Conservation (phyloP, 2,329 filamentous ascomycete species). For the Metarhizium album region DNA sequence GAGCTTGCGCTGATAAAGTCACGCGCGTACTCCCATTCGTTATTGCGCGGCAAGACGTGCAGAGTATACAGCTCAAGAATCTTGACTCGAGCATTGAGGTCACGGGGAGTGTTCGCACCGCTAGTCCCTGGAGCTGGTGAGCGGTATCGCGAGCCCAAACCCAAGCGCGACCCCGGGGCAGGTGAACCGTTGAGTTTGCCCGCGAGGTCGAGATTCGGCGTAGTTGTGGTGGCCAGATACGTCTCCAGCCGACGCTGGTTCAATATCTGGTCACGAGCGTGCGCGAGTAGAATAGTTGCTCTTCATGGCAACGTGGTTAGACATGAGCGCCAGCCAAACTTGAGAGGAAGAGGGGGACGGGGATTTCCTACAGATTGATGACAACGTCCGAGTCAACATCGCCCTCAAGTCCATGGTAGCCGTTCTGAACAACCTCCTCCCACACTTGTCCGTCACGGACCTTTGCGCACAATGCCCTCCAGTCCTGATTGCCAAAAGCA, state of each 20-base stretch:
- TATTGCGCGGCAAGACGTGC: conserved; percentile 85
- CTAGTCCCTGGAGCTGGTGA: conserved; percentile 39
- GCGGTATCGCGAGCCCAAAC: conserved; percentile 26
- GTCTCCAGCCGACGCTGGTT: conserved; percentile 85
- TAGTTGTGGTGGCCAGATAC: conserved; percentile 69
- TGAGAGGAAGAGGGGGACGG: not conserved
- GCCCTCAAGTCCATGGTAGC: conserved; percentile 79
- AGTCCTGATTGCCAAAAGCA: conserved; percentile 75
- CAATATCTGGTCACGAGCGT: conserved; percentile 69
- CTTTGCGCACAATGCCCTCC: conserved; percentile 70
- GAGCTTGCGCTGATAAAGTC: conserved; percentile 84
- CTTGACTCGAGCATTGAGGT: conserved; percentile 76
- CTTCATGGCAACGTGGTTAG: conserved; percentile 30
- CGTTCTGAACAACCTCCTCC: conserved; percentile 81
- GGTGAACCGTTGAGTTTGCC: conserved; percentile 45
- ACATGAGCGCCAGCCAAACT: not conserved
- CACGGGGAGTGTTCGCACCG: conserved; percentile 72
- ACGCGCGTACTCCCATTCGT: conserved; percentile 90
- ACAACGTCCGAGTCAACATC: conserved; percentile 93
- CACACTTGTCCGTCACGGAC: conserved; percentile 87
- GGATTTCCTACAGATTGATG: conserved; percentile 60
- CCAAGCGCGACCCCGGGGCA: conserved; percentile 23
- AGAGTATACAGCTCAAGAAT: conserved; percentile 92
- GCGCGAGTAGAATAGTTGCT: conserved; percentile 81
- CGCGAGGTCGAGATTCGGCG: conserved; percentile 62